Conservation (phyloP, 805 yeast species). For the Brettanomyces custersianus region DNA sequence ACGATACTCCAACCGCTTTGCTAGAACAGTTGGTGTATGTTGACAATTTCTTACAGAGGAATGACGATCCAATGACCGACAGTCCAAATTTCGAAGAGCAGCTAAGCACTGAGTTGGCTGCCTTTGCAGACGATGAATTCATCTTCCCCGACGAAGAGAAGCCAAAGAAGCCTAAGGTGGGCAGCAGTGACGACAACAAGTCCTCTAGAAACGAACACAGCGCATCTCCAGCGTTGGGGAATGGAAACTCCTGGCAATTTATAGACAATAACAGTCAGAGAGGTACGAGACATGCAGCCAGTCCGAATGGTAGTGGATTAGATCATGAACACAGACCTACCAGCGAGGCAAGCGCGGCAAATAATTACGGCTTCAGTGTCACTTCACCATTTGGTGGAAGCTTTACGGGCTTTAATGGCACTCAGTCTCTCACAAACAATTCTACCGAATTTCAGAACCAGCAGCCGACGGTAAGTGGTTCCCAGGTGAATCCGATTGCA, state of each 20-base stretch:
- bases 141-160: slow-evolving; percentile 79
- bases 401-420: not conserved
- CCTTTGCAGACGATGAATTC: slow-evolving; percentile 75
- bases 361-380: not conserved
- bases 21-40: slow-evolving; percentile 74
- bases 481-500: slow-evolving; percentile 88
- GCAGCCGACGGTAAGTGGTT: slow-evolving; percentile 59
- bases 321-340: no score
- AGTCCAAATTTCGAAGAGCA: slow-evolving; percentile 41
- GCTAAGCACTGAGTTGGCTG: slow-evolving; percentile 59
- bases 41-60: slow-evolving; percentile 61
- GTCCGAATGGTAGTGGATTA: no score
- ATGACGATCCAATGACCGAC: slow-evolving; percentile 22
- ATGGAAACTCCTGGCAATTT: no score
- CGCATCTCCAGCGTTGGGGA: no score
- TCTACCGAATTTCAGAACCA: slow-evolving; percentile 2
- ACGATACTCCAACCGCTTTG: slow-evolving; percentile 35
- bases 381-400: not conserved
- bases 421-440: not conserved
- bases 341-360: not conserved
- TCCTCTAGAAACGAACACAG: no score
- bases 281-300: no score
- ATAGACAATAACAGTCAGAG: no score
- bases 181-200: not conserved
- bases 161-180: slow-evolving; percentile 27